Evolutionary conservation across 495 filamentous ascomycete species (phyloP), one percentile per base, ranked within the genome.

Genomic region (Aspergillus egyptiacus): DNA sequence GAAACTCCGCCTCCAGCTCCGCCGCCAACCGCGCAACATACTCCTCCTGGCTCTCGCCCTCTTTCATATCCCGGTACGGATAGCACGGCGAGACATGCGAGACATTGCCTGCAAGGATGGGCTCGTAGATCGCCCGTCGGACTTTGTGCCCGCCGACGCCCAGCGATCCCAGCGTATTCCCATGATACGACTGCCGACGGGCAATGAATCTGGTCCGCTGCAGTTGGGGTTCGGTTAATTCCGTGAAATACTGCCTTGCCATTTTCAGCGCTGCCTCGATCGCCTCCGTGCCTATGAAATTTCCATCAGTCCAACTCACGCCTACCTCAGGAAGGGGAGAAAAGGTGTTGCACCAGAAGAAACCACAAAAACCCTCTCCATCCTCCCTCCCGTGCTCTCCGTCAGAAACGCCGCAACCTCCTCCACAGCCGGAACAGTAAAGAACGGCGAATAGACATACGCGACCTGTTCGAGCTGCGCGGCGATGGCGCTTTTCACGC

Each of bases 1-100:
- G 69, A 51, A 91, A 89, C 54, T 87, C 81, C 5, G 73, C 75
- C n/a, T 89, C 85, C 3, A 91, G 59, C 52, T 90, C 86, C n/a
- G 74, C 53, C 0, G 72, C 74, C 35, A 83, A 63, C 61, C 83
- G 68, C 0, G 57, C 57, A 8, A 86, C 77, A 42, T 73, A 78
- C 10, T 58, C 51, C 18, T 51, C 59, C 13, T 63, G 60, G 0
- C 50, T 61, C 43, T 78, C 72, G 0, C 56, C 56, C 3, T 47
- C 20, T 19, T 53, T 56, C 53, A 75, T 76, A 25, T 70, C 72
- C 0, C 75, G 71, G 50, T 86, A 86, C 1, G 74, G 60, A 54
- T 81, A 82, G 60, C 85, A 89, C 1, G 83, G 77, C 3, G 81
- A 77, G 1, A 91, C 78, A 34, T 71, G 74, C 14, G 71, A 73